A percentile compares a stretch with the other conserved stretches of the same genome.
Evolutionary conservation across 352 stramenopile genomes (phyloP).

Genomic region (Globisporangium iwayamae): DNA sequence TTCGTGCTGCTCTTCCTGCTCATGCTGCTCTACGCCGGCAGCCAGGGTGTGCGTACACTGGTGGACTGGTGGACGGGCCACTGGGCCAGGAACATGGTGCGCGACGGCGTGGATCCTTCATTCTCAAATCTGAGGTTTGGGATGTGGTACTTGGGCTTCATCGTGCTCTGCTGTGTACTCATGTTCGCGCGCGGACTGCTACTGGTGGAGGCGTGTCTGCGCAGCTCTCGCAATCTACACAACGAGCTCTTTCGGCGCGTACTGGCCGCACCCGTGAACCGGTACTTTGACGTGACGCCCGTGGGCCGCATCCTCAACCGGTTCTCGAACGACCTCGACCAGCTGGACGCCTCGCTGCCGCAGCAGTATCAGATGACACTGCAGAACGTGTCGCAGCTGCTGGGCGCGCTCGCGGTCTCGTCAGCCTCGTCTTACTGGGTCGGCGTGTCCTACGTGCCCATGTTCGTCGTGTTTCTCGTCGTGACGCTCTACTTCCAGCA

Average conservation of each 20-base stretch:
- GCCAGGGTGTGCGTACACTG: slow-evolving; percentile 17
- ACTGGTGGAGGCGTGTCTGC: slow-evolving; percentile 28
- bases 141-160: slow-evolving; percentile 38
- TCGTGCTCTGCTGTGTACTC: slow-evolving; percentile 22
- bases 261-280: slow-evolving; percentile 34
- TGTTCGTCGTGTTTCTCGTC: slow-evolving; percentile 48
- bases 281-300: slow-evolving; percentile 53
- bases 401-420: slow-evolving; percentile 22
- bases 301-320: slow-evolving; percentile 47
- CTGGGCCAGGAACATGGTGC: slow-evolving; percentile 29
- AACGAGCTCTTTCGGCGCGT: slow-evolving; percentile 36
- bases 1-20: slow-evolving; percentile 1
- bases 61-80: slow-evolving; percentile 39
- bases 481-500: slow-evolving; percentile 84
- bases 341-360: slow-evolving; percentile 37
- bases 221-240: slow-evolving; percentile 26
- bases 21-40: background rate
- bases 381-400: slow-evolving; percentile 21
- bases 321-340: slow-evolving; percentile 48
- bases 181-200: slow-evolving; percentile 23
- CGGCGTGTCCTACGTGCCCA: slow-evolving; percentile 33
- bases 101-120: slow-evolving; percentile 13
- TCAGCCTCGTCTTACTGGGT: slow-evolving; percentile 16
- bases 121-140: slow-evolving; percentile 35
- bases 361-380: slow-evolving; percentile 33